Evolutionary conservation across 331 rosid species (phyloP).

Genomic region (Telfairia occidentalis): DNA sequence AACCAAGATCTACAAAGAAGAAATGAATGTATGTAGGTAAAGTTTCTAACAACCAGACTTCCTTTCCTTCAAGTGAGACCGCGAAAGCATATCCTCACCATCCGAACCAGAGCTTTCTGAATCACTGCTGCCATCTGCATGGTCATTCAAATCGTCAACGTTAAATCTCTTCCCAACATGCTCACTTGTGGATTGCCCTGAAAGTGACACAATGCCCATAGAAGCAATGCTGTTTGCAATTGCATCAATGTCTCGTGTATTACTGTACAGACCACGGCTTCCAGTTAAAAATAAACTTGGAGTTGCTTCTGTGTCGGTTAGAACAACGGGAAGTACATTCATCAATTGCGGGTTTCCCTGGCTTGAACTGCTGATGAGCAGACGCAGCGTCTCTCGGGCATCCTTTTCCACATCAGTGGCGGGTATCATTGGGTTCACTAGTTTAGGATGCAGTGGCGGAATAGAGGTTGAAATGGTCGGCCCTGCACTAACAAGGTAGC

Average conservation of each 20-base stretch:
- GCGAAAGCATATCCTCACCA: constrained; percentile 23
- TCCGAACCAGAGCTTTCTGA: constrained; percentile 31
- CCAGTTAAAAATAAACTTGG: constrained; percentile 53
- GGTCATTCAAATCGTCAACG: constrained; percentile 17
- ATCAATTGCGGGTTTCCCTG: constrained; percentile 46
- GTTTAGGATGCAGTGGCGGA: constrained; percentile 58
- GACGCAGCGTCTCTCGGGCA: constrained; percentile 81
- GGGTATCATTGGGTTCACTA: constrained; percentile 59
- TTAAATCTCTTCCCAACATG: constrained; percentile 16
- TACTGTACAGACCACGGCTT: constrained; percentile 72
- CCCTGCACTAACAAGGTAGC: constrained; percentile 85
- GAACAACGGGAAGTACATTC: constrained; percentile 58
- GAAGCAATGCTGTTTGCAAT: constrained; percentile 79
- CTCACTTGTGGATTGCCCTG: constrained; percentile 41
- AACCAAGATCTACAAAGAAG: constrained; percentile 18
- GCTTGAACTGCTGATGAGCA: constrained; percentile 68
- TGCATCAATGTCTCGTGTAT: constrained; percentile 50
- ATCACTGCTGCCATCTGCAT: constrained; percentile 24
- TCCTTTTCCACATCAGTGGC: constrained; percentile 68
- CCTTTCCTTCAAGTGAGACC: constrained; percentile 15
- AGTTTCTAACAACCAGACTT: constrained; percentile 15
- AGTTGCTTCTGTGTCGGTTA: constrained; percentile 41
- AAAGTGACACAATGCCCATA: constrained; percentile 62
- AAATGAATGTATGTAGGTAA: not conserved
- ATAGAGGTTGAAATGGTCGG: constrained; percentile 59